Evolutionary conservation across 2,329 filamentous ascomycete species (phyloP).

Genomic region (Dactylellina cionopaga): DNA sequence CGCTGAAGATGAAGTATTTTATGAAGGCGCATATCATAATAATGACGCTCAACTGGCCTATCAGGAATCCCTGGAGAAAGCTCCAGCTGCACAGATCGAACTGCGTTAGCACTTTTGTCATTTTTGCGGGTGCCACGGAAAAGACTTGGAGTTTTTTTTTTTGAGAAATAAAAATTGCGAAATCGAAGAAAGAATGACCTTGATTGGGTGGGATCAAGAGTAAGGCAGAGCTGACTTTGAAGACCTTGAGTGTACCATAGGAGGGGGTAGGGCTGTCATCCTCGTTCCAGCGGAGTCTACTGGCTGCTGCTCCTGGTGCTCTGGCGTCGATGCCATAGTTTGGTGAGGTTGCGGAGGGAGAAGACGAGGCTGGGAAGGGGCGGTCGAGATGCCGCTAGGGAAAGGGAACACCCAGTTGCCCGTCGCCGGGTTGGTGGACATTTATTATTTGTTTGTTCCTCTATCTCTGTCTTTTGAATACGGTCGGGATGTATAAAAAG

Average conservation of each 20-base stretch:
- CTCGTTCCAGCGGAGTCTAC: slow-evolving; percentile 27
- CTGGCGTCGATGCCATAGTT: slow-evolving; percentile 7
- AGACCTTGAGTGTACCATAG: slow-evolving; percentile 42
- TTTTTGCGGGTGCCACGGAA: background rate
- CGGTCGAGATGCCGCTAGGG: slow-evolving; percentile 9
- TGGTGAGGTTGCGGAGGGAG: slow-evolving; percentile 10
- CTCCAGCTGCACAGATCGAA: slow-evolving; percentile 72
- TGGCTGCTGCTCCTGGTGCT: slow-evolving; percentile 20
- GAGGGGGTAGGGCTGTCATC: slow-evolving; percentile 15
- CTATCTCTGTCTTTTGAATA: no score
- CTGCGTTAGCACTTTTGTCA: slow-evolving; percentile 12
- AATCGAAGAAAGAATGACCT: slow-evolving; percentile 32
- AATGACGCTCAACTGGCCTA: slow-evolving; percentile 92
- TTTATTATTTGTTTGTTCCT: background rate
- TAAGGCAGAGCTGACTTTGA: slow-evolving; percentile 53
- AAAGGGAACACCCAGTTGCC: slow-evolving; percentile 44
- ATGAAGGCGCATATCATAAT: slow-evolving; percentile 93
- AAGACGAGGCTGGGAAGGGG: slow-evolving; percentile 13
- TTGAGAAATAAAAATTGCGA: no score
- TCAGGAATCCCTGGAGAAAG: slow-evolving; percentile 91
- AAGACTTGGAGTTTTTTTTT: no score
- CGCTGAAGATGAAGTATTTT: slow-evolving; percentile 99
- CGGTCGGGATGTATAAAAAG: no score
- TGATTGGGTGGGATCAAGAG: slow-evolving; percentile 37
- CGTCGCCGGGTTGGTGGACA: slow-evolving; percentile 48